Evolutionary conservation across 1,284 basidiomycete genomes (phyloP).

Genomic region (Pterulicium gracile): DNA sequence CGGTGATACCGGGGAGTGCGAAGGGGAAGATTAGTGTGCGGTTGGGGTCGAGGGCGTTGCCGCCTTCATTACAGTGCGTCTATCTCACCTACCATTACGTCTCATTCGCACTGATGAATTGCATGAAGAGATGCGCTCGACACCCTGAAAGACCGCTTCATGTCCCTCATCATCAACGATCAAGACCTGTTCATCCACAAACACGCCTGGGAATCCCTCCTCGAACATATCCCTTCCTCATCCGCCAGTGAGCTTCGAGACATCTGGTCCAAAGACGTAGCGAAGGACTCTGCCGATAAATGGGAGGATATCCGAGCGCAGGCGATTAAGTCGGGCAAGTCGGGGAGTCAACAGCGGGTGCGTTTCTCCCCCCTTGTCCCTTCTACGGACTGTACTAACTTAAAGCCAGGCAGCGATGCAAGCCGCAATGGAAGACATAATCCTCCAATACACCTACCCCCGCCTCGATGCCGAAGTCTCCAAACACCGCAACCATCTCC

Average conservation of each 20-base stretch:
- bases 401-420: conserved; percentile 43
- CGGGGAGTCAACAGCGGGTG: conserved; percentile 22
- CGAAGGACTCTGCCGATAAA: conserved; percentile 50
- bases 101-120: conserved; percentile 4
- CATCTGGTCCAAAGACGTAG: conserved; percentile 54
- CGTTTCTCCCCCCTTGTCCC: conserved; percentile 9
- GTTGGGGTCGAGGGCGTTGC: conserved; percentile 37
- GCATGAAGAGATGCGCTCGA: conserved; percentile 37
- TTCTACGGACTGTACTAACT: conserved; percentile 17
- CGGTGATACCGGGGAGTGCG: conserved; percentile 78
- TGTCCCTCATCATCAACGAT: conserved; percentile 66
- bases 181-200: conserved; percentile 78
- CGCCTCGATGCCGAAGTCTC: conserved; percentile 96
- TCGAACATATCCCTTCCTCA: conserved; percentile 68
- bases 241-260: conserved; percentile 36
- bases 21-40: conserved; percentile 78
- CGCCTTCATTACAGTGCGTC: conserved; percentile 63
- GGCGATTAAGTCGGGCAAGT: conserved; percentile 20
- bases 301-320: conserved; percentile 60
- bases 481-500: conserved; percentile 94
- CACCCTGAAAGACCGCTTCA: conserved; percentile 48
- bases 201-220: conserved; percentile 65
- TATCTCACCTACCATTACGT: conserved; percentile 3
- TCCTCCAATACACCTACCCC: conserved; percentile 94
- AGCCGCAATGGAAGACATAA: conserved; percentile 74